Evolutionary conservation across 129 eudicot genomes (phyloP).

Genomic region (Silybum marianum): DNA sequence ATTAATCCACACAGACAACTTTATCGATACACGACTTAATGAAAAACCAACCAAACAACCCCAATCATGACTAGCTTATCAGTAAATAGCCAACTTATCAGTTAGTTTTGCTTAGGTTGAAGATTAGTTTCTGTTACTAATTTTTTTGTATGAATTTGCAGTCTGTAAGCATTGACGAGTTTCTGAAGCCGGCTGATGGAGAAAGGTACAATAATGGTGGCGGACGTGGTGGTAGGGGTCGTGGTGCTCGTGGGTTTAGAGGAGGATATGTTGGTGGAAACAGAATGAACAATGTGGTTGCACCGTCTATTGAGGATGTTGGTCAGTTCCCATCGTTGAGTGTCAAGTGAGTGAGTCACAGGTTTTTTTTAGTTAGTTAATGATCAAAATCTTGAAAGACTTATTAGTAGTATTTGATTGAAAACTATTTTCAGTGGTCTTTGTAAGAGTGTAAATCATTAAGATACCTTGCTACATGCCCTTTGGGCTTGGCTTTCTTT

Average conservation of each 20-base stretch:
- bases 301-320: constrained; percentile 71
- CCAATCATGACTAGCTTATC: background rate
- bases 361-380: background rate
- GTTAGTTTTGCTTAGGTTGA: background rate
- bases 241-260: constrained; percentile 64
- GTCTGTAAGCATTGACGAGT: constrained; percentile 85
- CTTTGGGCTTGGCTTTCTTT: constrained; percentile 15
- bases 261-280: constrained; percentile 50
- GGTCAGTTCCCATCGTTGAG: constrained; percentile 79
- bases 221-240: constrained; percentile 62
- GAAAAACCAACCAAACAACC: too few relatives aligned
- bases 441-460: constrained; percentile 49
- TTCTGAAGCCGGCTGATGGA: constrained; percentile 79
- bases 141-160: constrained; percentile 16
- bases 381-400: constrained; percentile 3
- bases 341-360: constrained; percentile 45
- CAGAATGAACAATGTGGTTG: constrained; percentile 35
- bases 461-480: constrained; percentile 42
- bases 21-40: too few relatives aligned
- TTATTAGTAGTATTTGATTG: constrained; percentile 10
- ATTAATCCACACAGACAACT: too few relatives aligned
- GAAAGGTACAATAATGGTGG: constrained; percentile 48
- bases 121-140: background rate
- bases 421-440: constrained; percentile 18
- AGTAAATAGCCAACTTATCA: too few relatives aligned